Conservation (phyloP, 2,329 filamentous ascomycete species). For the Colletotrichum sp. region DNA sequence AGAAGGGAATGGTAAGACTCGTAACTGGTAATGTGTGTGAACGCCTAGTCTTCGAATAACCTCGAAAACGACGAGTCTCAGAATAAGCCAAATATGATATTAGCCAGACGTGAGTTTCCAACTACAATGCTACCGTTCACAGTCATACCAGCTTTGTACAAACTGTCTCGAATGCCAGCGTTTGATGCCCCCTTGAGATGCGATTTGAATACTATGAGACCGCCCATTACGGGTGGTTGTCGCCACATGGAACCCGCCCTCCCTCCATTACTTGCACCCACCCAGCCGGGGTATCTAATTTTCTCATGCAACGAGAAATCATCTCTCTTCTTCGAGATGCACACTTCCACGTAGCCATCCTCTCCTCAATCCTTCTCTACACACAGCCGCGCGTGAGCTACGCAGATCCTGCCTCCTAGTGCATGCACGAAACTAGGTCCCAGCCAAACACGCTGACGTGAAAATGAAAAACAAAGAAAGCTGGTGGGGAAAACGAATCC, state of each 20-base stretch:
- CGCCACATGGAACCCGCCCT: not conserved
- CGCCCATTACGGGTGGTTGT: not conserved
- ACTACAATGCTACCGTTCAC: not conserved
- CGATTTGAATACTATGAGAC: not conserved
- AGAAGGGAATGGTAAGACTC: not conserved
- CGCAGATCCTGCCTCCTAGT: not conserved
- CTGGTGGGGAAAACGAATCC: not conserved
- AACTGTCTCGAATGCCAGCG: not conserved
- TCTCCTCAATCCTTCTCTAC: not conserved
- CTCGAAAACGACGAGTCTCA: not conserved
- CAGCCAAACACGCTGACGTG: not conserved
- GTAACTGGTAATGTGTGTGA: not conserved
- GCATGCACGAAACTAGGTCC: not conserved
- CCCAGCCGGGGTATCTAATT: constrained; percentile 16
- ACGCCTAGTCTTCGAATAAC: not conserved
- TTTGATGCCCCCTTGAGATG: not conserved
- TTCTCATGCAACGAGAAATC: not conserved
- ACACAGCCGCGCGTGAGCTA: not conserved
- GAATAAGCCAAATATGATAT: not conserved
- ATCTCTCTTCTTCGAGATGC: not conserved
- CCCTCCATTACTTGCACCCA: constrained; percentile 5
- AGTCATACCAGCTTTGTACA: not conserved
- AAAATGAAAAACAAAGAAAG: not conserved
- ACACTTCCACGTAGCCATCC: not conserved
- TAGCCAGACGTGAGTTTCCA: not conserved